Percentiles rank a stretch among this genome's conserved stretches.
phyloP scores from a whole-genome alignment of 2,329 filamentous ascomycete species.

The Alternaria sp. region DNA sequence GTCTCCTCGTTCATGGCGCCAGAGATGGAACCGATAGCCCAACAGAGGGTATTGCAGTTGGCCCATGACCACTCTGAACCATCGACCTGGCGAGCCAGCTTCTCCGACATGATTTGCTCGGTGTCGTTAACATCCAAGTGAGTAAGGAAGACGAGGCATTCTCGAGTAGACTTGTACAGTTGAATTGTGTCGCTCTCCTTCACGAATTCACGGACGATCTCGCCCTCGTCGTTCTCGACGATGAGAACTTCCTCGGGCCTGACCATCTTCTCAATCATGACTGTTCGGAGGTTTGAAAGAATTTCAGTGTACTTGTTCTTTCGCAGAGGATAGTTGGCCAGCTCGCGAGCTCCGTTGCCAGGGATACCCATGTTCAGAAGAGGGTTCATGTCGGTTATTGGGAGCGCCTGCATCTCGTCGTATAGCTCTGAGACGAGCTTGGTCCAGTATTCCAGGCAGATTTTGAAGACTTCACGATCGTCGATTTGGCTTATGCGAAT shows the following conservation, averaged over 20 bases:
- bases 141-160: constrained; percentile 95
- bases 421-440: constrained; percentile 98
- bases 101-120: constrained; percentile 99
- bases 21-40: constrained; percentile 98
- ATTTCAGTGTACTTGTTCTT: constrained; percentile 99
- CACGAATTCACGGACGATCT: constrained; percentile 98
- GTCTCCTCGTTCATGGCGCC: constrained; percentile 99
- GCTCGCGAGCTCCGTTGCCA: constrained; percentile 85
- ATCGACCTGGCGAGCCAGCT: constrained; percentile 93
- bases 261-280: constrained; percentile 99
- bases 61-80: constrained; percentile 98
- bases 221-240: constrained; percentile 99
- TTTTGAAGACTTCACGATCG: constrained; percentile 99
- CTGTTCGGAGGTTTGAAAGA: constrained; percentile 88
- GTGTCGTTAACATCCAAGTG: constrained; percentile 97
- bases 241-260: constrained; percentile 96
- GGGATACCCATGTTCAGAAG: constrained; percentile 80
- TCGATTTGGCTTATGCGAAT: constrained; percentile 99
- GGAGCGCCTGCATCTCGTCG: constrained; percentile 97
- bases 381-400: constrained; percentile 91
- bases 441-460: constrained; percentile 98
- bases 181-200: constrained; percentile 99
- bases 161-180: constrained; percentile 97
- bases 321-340: constrained; percentile 89
- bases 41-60: constrained; percentile 99